These are phyloP conservation scores for Nakazawaea wyomingensis DNA, from an alignment of 805 yeast genomes.

Conservation along the genomic window DNA sequence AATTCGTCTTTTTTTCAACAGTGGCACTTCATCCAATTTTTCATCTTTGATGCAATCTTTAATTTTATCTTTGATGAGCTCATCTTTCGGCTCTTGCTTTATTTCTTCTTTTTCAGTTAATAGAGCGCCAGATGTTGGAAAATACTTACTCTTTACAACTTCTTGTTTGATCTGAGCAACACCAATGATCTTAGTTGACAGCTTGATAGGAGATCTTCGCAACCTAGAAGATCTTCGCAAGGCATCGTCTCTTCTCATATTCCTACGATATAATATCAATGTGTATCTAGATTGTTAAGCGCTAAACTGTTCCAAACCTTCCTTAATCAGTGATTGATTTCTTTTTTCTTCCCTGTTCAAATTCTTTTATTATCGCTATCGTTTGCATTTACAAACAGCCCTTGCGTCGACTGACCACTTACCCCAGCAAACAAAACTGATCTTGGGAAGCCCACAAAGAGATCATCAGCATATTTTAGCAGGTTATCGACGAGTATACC, in stretches of 20 bases:
- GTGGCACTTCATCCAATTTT: background rate
- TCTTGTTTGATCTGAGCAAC: background rate
- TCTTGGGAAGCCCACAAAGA: too few relatives aligned
- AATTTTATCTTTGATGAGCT: background rate
- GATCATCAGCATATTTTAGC: too few relatives aligned
- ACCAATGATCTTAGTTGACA: background rate
- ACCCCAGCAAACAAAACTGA: too few relatives aligned
- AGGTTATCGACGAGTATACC: too few relatives aligned
- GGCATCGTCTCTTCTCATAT: background rate
- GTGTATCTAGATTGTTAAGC: too few relatives aligned
- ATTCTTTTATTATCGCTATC: too few relatives aligned
- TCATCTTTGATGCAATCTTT: background rate
- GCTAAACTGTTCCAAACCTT: background rate
- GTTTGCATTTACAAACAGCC: too few relatives aligned
- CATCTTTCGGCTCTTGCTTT: background rate
- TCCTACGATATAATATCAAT: too few relatives aligned
- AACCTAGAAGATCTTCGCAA: slow-evolving; percentile 3
- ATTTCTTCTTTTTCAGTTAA: background rate
- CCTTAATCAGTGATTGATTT: background rate
- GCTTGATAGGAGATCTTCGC: background rate
- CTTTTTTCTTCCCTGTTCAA: too few relatives aligned
- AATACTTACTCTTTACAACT: slow-evolving; percentile 4
- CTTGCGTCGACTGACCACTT: too few relatives aligned
- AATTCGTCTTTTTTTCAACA: slow-evolving; percentile 4
- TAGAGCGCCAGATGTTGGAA: background rate